Evolutionary conservation across 2,329 filamentous ascomycete genomes (phyloP), one percentile per base, ranked within the genome.

Genomic region (Fusarium albosuccineum): DNA sequence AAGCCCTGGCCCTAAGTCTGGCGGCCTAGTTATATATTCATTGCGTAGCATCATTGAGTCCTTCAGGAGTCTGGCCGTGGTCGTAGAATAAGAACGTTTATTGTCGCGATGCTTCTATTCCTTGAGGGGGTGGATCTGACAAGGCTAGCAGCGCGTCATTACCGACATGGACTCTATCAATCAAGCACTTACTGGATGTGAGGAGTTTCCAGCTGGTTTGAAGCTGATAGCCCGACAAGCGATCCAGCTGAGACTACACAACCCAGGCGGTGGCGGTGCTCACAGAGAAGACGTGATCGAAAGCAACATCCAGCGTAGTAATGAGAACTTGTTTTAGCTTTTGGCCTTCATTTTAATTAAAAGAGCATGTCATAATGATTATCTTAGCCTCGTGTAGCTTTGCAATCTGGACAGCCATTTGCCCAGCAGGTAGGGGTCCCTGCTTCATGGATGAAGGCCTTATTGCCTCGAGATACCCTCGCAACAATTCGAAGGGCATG

Each of bases 291-390:
- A 52, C 4, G 4, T n/a, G 9, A 0, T 30, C 26, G 3, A 9
- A 9, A 2, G 1, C 2, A 6, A 61, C 0, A 1, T 40, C 11
- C 2, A 59, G 1, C 0, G 0, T 17, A 1, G 26, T 1, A 0
- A 27, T 4, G 0, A 61, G 4, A 2, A 30, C 1, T 10, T 41
- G 17, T n/a, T 10, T 58, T 13, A 14, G 36, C 13, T n/a, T n/a
- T 8, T 39, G 13, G 5, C n/a, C 36, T 39, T 2, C 36, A 3
- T 39, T 39, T 29, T 57, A 46, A 5, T 22, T 2, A 1, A 7
- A 2, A 2, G 58, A 22, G 4, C 27, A 22, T 0, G 10, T 16
- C 0, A 33, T 26, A 9, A n/a, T 9, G 29, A 59, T 11, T 0
- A 48, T n/a, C 3, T 8, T 9, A 3, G 58, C 34, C 1, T 34